Evolutionary conservation across 495 filamentous ascomycete species (phyloP), one percentile per base, ranked within the genome.

Genomic region (Lophiostoma macrostomum): DNA sequence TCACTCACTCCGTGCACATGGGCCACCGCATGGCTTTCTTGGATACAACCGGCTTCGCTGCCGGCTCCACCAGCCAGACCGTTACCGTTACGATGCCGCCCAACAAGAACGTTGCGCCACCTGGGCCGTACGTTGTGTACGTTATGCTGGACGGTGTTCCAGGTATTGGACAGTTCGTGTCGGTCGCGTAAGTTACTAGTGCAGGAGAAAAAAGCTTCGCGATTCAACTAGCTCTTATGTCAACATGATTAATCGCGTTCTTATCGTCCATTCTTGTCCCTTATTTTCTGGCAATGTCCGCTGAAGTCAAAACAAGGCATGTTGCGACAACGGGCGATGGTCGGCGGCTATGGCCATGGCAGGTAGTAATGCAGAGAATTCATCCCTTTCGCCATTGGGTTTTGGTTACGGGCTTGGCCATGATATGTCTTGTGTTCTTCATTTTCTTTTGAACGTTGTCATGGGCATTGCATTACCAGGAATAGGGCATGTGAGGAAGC

Each of bases 1-100:
- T 82, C 31, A 84, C 81, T 27, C 80, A 84, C 59, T 74, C 69
- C 22, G 58, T 84, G 27, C 81, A 84, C 59, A 83, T 84, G 81
- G 79, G 78, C 29, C 80, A 82, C 39, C 77, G 81, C 3, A 78
- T 82, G 73, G 45, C 77, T 22, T 71, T 74, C 51, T 67, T 84
- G n/a, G 79, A 82, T 45, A 67, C 62, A 19, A 67, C 61, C n/a
- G 75, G 74, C n/a, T 82, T 71, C 60, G 40, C 28, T 16, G 42
- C 71, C 3, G 76, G 73, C 8, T 58, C 56, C 19, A 67, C 67
- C 3, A 35, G 56, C 41, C 79, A 84, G 62, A 69, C 56, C 0
- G 22, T 84, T 37, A 74, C 57, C 1, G 79, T 80, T 19, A 76
- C 63, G 22, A 74, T 72, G 67, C 80, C 81, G 14, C 77, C 80